Evolutionary conservation across 169 alveolate genomes (phyloP).

Genomic region (Hepatocystis sp.): DNA sequence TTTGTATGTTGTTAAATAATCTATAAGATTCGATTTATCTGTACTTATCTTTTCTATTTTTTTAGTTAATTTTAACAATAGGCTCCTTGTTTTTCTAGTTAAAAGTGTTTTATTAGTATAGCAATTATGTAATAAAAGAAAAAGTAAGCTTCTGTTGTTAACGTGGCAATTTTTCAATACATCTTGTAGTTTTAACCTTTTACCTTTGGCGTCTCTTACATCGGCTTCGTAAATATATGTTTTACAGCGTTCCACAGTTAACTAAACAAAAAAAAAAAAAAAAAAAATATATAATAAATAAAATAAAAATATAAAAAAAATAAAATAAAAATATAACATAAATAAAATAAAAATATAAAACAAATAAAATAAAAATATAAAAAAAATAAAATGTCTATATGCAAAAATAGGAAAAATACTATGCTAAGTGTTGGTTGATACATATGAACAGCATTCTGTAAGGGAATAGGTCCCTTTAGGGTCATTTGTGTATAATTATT

Average conservation of each 20-base stretch:
- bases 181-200: slow-evolving; percentile 27
- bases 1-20: slow-evolving; percentile 23
- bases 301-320: no score
- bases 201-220: background rate
- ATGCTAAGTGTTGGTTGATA: no score
- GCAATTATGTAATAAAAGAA: slow-evolving; percentile 28
- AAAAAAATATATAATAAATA: no score
- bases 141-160: slow-evolving; percentile 40
- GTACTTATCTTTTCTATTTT: slow-evolving; percentile 23
- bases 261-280: background rate
- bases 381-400: background rate
- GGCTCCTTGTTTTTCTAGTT: slow-evolving; percentile 32
- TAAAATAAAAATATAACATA: no score
- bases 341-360: no score
- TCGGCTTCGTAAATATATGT: slow-evolving; percentile 11
- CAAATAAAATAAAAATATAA: no score
- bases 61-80: slow-evolving; percentile 42
- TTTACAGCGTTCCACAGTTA: slow-evolving; percentile 36
- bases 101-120: slow-evolving; percentile 63
- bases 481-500: no score
- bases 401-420: background rate
- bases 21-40: slow-evolving; percentile 18
- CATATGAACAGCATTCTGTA: no score
- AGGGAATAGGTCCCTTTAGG: no score
- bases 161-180: slow-evolving; percentile 8